Evolutionary conservation across 2,329 filamentous ascomycete species (phyloP).

Genomic region (Aspergillus sojae): DNA sequence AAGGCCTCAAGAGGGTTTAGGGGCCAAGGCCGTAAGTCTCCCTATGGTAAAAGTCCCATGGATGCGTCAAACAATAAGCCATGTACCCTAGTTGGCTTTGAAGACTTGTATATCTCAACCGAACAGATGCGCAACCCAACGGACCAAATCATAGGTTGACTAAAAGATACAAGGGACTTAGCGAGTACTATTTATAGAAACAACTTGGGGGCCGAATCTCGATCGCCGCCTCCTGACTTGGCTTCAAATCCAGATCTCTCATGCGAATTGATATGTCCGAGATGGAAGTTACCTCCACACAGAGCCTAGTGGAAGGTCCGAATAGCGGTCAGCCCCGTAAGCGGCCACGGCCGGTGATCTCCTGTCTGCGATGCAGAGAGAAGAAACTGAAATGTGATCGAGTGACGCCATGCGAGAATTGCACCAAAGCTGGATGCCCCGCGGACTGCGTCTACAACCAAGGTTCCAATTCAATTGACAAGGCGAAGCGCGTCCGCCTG

Average conservation of each 20-base stretch:
- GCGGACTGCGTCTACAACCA: slow-evolving; percentile 21
- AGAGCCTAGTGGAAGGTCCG: no score
- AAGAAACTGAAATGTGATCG: slow-evolving; percentile 32
- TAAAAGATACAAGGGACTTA: no score
- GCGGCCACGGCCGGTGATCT: slow-evolving; percentile 26
- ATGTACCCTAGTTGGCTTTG: no score
- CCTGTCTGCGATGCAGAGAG: slow-evolving; percentile 27
- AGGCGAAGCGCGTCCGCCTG: slow-evolving; percentile 13
- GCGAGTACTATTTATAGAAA: not conserved
- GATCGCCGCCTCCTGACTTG: not conserved
- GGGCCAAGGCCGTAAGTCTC: no score
- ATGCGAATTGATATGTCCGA: not conserved
- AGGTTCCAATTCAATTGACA: slow-evolving; percentile 8
- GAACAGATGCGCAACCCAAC: no score
- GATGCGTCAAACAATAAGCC: no score
- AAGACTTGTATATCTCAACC: no score
- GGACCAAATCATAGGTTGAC: no score
- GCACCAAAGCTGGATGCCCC: slow-evolving; percentile 20
- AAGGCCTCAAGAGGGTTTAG: no score
- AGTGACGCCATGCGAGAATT: slow-evolving; percentile 26
- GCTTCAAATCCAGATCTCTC: not conserved
- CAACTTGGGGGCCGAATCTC: slow-evolving; percentile 1
- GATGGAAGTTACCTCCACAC: not conserved
- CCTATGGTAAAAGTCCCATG: no score
- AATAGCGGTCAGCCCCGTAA: slow-evolving; percentile 17